Percentiles rank a stretch among this genome's conserved stretches.
Evolutionary conservation across 2,329 filamentous ascomycete species (phyloP).

Genomic region (Balansia obtecta): DNA sequence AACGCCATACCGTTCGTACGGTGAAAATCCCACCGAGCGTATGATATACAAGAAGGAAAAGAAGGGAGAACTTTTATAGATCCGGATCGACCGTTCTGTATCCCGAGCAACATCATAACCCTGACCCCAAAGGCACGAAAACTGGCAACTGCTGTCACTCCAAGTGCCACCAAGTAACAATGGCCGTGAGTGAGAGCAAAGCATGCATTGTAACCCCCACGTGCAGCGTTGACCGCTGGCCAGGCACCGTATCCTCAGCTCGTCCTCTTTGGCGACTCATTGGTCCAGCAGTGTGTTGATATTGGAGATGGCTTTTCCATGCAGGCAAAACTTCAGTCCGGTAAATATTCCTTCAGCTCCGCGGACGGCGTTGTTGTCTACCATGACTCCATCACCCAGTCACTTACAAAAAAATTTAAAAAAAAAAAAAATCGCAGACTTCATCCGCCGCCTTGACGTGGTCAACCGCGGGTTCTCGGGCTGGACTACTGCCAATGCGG

Average conservation of each 20-base stretch:
- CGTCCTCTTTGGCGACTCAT: conserved; percentile 81
- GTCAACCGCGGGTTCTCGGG: conserved; percentile 81
- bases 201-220: not conserved
- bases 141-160: not conserved
- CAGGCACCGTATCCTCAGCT: conserved; percentile 50
- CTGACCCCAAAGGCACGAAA: not conserved
- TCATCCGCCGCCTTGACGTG: conserved; percentile 68
- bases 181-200: conserved; percentile 12
- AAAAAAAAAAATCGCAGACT: conserved; percentile 40
- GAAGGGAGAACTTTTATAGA: not conserved
- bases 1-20: too few species aligned
- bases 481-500: conserved; percentile 67
- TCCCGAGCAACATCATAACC: not conserved
- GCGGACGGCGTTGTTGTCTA: not conserved
- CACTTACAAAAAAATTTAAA: too few species aligned
- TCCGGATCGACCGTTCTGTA: not conserved
- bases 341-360: conserved; percentile 29
- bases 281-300: conserved; percentile 57
- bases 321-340: conserved; percentile 55
- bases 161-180: not conserved
- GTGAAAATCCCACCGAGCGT: not conserved
- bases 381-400: too few species aligned
- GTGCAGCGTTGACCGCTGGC: not conserved
- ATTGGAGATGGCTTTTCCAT: conserved; percentile 61
- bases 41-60: not conserved